Evolutionary conservation across 768 basidiomycete species (phyloP).

Genomic region (Tylopilus rubrobrunneus): DNA sequence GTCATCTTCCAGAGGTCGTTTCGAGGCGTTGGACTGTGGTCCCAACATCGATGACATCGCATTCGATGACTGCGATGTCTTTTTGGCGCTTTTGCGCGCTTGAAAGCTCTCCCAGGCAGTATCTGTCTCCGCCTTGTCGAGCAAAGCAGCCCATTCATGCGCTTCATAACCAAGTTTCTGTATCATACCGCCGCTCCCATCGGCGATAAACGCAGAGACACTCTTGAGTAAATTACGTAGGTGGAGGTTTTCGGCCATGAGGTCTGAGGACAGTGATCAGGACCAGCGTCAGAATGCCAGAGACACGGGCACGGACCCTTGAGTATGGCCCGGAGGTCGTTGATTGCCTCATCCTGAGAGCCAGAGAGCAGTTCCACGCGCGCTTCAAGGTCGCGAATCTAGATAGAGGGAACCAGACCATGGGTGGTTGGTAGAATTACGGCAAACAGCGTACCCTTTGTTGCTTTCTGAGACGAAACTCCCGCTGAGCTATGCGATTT

Average conservation of each 20-base stretch:
- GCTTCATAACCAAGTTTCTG: slow-evolving; percentile 77
- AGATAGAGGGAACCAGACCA: slow-evolving; percentile 8
- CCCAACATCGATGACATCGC: slow-evolving; percentile 32
- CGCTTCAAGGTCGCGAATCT: slow-evolving; percentile 96
- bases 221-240: slow-evolving; percentile 75
- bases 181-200: slow-evolving; percentile 75
- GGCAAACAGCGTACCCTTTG: slow-evolving; percentile 53
- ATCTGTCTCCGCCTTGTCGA: slow-evolving; percentile 88
- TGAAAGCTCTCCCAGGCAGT: slow-evolving; percentile 91
- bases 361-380: slow-evolving; percentile 93
- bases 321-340: slow-evolving; percentile 77
- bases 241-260: slow-evolving; percentile 87
- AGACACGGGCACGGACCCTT: slow-evolving; percentile 46
- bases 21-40: slow-evolving; percentile 16
- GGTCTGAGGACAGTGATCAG: slow-evolving; percentile 42
- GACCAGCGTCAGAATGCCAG: not conserved
- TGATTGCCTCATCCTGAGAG: slow-evolving; percentile 84
- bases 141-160: slow-evolving; percentile 73
- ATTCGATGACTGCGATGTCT: slow-evolving; percentile 28
- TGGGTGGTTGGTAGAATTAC: not conserved
- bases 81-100: slow-evolving; percentile 47
- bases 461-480: slow-evolving; percentile 89
- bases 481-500: slow-evolving; percentile 89
- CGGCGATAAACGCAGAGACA: slow-evolving; percentile 79
- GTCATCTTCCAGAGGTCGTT: slow-evolving; percentile 32